phyloP scores from a whole-genome alignment of 441 rosid genomes.

The Kokia cookei region DNA sequence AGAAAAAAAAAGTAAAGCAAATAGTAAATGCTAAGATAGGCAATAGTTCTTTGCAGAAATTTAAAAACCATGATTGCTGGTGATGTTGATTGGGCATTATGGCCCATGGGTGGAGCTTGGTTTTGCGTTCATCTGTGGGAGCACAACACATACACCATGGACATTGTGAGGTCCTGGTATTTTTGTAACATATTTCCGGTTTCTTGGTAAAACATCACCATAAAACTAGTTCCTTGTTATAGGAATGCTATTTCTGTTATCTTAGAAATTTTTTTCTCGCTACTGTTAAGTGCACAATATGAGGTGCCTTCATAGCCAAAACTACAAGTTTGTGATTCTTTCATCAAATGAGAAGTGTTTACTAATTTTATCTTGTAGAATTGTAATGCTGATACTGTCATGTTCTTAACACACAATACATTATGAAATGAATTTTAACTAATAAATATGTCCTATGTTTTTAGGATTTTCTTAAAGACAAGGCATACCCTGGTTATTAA shows the following conservation, averaged over 20 bases:
- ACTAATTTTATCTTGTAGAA: neutral
- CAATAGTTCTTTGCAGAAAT: no score
- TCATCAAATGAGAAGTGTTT: neutral
- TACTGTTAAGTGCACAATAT: neutral
- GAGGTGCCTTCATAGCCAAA: neutral
- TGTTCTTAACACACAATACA: neutral
- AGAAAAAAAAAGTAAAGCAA: no score
- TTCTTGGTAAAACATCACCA: neutral
- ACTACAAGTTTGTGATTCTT: neutral
- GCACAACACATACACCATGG: constrained; percentile 53
- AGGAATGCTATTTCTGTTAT: neutral
- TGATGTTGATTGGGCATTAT: constrained; percentile 46
- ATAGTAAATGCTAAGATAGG: no score
- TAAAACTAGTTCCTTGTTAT: neutral
- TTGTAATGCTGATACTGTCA: neutral
- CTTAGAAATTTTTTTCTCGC: neutral
- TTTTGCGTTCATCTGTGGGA: constrained; percentile 74
- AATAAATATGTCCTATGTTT: neutral
- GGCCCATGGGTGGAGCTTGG: constrained; percentile 83
- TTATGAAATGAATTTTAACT: neutral
- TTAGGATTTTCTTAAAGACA: constrained; percentile 70
- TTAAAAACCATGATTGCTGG: neutral
- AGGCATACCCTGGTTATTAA: constrained; percentile 47
- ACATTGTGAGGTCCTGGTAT: constrained; percentile 35
- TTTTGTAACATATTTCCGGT: neutral